Conservation (phyloP, 805 yeast genomes). For the Barnettozyma pratensis region DNA sequence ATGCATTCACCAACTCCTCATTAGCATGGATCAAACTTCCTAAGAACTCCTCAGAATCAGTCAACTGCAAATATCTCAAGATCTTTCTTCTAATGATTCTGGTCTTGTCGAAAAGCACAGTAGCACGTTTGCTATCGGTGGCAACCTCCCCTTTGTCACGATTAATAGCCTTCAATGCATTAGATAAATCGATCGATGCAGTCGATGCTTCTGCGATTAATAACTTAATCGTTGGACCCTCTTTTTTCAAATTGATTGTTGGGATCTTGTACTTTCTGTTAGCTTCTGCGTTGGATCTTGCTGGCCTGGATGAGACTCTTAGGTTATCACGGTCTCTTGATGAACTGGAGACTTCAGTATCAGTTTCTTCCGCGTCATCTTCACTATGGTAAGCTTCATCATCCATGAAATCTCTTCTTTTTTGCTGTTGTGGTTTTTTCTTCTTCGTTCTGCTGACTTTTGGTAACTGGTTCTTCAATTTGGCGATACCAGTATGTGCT, state of each 20-base stretch:
- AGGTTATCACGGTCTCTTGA: neutral
- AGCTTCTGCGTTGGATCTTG: constrained; percentile 23
- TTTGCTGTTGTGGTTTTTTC: constrained; percentile 5
- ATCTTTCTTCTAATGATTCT: constrained; percentile 72
- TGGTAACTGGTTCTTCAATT: constrained; percentile 42
- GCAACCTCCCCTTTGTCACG: constrained; percentile 47
- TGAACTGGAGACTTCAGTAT: constrained; percentile 19
- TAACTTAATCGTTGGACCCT: constrained; percentile 64
- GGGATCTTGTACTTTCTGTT: constrained; percentile 59
- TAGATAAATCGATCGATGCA: constrained; percentile 63
- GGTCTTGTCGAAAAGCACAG: constrained; percentile 68
- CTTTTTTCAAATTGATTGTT: constrained; percentile 60
- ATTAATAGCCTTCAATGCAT: constrained; percentile 43
- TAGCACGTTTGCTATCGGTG: constrained; percentile 55
- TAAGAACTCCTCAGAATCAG: constrained; percentile 77
- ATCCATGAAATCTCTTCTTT: constrained; percentile 37
- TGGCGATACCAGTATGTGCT: constrained; percentile 44
- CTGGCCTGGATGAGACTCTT: neutral
- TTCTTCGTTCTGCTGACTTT: constrained; percentile 22
- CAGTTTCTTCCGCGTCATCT: constrained; percentile 29
- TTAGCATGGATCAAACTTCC: constrained; percentile 89
- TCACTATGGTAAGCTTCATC: constrained; percentile 44
- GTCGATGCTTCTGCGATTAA: constrained; percentile 73
- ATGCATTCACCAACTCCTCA: constrained; percentile 76
- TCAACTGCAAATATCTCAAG: constrained; percentile 75